Conservation (phyloP, 2,329 filamentous ascomycete species). For the Epichloe festucae region DNA sequence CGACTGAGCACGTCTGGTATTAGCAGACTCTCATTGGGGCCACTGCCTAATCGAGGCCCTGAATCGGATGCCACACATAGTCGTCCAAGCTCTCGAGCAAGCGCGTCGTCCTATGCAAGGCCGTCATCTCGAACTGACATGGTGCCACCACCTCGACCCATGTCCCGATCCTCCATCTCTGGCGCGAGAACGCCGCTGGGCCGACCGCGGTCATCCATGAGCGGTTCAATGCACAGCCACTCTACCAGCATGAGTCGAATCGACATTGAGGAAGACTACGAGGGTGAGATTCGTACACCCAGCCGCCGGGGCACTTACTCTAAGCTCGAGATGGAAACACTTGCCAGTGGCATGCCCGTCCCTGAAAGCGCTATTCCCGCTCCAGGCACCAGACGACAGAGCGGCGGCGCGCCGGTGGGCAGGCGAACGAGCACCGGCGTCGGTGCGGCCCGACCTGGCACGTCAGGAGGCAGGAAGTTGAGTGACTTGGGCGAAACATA, state of each 20-base stretch:
- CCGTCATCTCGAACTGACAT: conserved; percentile 42
- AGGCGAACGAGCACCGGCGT: conserved; percentile 29
- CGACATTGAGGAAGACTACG: conserved; percentile 31
- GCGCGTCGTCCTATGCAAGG: conserved; percentile 41
- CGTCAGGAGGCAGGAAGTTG: conserved; percentile 26
- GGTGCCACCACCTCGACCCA: conserved; percentile 43
- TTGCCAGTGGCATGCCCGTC: conserved; percentile 25
- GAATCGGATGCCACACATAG: conserved; percentile 35
- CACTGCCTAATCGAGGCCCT: conserved; percentile 43
- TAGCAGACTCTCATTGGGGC: conserved; percentile 50
- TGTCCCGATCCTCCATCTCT: conserved; percentile 50
- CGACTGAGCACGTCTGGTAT: conserved; percentile 50
- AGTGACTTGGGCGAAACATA: conserved; percentile 43
- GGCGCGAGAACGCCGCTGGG: conserved; percentile 52
- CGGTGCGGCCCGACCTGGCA: conserved; percentile 18
- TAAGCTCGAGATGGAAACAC: conserved; percentile 30
- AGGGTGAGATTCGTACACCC: conserved; percentile 33
- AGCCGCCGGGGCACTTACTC: conserved; percentile 42
- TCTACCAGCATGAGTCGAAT: conserved; percentile 44
- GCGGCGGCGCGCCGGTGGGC: conserved; percentile 27
- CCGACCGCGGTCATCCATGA: conserved; percentile 59
- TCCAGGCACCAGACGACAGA: conserved; percentile 31
- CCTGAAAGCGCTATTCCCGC: conserved; percentile 34
- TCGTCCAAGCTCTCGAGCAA: conserved; percentile 63
- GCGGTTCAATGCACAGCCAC: conserved; percentile 47